These are phyloP conservation scores for Pseudogymnoascus sp. DNA, from an alignment of 2,329 filamentous ascomycete species.

Conservation along the genomic window DNA sequence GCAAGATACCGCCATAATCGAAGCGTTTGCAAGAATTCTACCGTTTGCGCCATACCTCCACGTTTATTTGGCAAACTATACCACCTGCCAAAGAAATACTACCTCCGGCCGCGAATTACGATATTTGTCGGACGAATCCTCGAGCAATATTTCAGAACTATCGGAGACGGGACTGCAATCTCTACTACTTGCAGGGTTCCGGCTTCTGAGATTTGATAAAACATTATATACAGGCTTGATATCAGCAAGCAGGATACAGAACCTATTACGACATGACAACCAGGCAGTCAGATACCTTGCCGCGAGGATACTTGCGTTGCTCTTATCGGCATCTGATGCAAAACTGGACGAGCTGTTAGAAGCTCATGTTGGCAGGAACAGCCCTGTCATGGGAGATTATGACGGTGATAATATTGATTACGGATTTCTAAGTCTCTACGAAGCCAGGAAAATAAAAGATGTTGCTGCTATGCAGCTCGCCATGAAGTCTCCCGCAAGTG, in stretches of 20 bases:
- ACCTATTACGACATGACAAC: conserved; percentile 55
- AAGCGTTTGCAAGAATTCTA: conserved; percentile 71
- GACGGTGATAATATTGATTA: conserved; percentile 75
- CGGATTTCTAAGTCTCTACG: conserved; percentile 57
- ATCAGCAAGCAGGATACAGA: conserved; percentile 60
- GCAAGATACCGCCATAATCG: conserved; percentile 41
- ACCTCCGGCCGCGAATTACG: conserved; percentile 18
- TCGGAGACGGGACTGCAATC: conserved; percentile 34
- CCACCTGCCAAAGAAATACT: conserved; percentile 26
- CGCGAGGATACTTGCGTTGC: conserved; percentile 70
- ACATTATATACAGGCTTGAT: conserved; percentile 59
- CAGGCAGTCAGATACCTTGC: conserved; percentile 69
- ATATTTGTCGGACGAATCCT: conserved; percentile 22
- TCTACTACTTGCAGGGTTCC: conserved; percentile 63
- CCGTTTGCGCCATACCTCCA: conserved; percentile 76
- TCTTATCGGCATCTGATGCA: conserved; percentile 71
- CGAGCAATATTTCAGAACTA: conserved; percentile 28
- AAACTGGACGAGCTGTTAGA: conserved; percentile 66
- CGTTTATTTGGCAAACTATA: conserved; percentile 56
- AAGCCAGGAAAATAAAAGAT: conserved; percentile 36
- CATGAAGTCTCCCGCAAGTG: not conserved
- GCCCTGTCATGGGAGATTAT: conserved; percentile 60
- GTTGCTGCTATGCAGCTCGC: conserved; percentile 15
- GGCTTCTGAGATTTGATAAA: conserved; percentile 71
- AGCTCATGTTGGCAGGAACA: conserved; percentile 54